Evolutionary conservation across 2,329 filamentous ascomycete genomes (phyloP).

Genomic region (Penicillium sp.): DNA sequence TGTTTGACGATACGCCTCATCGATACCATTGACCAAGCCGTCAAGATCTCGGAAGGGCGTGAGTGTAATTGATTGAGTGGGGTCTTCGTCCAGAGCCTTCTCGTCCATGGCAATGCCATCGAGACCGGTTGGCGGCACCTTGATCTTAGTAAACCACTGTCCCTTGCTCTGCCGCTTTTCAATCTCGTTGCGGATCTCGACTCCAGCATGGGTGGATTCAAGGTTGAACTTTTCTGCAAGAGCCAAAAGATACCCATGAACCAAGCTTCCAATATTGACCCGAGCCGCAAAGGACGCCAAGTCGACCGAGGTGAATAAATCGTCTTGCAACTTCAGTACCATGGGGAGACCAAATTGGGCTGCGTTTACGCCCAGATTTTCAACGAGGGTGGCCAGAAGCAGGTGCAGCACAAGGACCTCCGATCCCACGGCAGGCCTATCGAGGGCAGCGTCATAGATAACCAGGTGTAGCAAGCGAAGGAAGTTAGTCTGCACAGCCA

Average conservation of each 20-base stretch:
- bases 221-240: conserved; percentile 78
- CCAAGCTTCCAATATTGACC: conserved; percentile 78
- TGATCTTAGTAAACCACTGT: conserved; percentile 77
- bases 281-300: conserved; percentile 63
- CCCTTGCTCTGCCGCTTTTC: conserved; percentile 70
- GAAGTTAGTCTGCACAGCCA: conserved; percentile 67
- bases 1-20: conserved; percentile 68
- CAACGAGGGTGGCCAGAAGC: conserved; percentile 73
- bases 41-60: conserved; percentile 75
- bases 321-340: conserved; percentile 85
- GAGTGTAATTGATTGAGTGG: conserved; percentile 56
- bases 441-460: conserved; percentile 84
- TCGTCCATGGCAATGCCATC: conserved; percentile 64
- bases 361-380: conserved; percentile 80
- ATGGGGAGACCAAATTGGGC: conserved; percentile 79
- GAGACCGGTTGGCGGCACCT: conserved; percentile 68
- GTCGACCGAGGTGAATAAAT: conserved; percentile 56
- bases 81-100: conserved; percentile 35
- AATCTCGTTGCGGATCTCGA: conserved; percentile 75
- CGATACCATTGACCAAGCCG: conserved; percentile 74
- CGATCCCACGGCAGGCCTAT: conserved; percentile 70
- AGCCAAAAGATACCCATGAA: conserved; percentile 87
- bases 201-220: conserved; percentile 69
- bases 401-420: conserved; percentile 79
- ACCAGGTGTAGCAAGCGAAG: conserved; percentile 80